These are phyloP conservation scores for Magnusiomyces fungicola DNA, from an alignment of 1,139 yeast genomes.

Conservation along the genomic window DNA sequence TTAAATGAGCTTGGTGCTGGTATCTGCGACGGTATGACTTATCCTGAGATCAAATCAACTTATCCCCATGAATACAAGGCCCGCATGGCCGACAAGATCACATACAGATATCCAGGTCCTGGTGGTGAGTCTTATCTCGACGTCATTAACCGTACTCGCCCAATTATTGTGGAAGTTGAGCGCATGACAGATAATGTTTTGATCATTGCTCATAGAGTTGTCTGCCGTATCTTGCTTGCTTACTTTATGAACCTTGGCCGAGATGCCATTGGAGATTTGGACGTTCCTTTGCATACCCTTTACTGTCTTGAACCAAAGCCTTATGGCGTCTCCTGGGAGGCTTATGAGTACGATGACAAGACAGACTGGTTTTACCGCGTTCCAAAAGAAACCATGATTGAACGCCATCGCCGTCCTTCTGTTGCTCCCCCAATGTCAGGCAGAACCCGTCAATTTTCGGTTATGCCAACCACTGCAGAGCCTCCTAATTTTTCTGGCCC, in stretches of 20 bases:
- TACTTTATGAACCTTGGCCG: slow-evolving; percentile 82
- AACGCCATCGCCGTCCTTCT: slow-evolving; percentile 1
- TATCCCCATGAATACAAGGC: slow-evolving; percentile 75
- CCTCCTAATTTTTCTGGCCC: neutral
- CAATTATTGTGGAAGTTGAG: slow-evolving; percentile 87
- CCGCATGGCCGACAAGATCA: slow-evolving; percentile 65
- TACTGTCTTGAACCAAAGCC: slow-evolving; percentile 89
- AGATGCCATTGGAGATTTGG: slow-evolving; percentile 79
- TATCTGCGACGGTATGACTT: slow-evolving; percentile 84
- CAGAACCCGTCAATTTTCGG: slow-evolving; percentile 13
- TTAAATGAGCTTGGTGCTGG: slow-evolving; percentile 93
- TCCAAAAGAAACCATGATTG: slow-evolving; percentile 28
- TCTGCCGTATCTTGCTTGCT: slow-evolving; percentile 77
- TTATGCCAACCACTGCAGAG: slow-evolving; percentile 9
- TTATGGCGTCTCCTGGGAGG: slow-evolving; percentile 87
- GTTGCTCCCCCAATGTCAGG: neutral
- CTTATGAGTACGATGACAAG: slow-evolving; percentile 77
- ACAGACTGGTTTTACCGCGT: slow-evolving; percentile 73
- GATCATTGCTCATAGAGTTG: slow-evolving; percentile 84
- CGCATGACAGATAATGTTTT: slow-evolving; percentile 82
- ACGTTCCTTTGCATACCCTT: slow-evolving; percentile 86
- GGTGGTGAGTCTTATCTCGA: slow-evolving; percentile 97
- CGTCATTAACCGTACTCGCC: slow-evolving; percentile 81
- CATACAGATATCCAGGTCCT: slow-evolving; percentile 88
- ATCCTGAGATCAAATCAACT: slow-evolving; percentile 63